A percentile compares a stretch with the other conserved stretches of the same genome.
These are phyloP conservation scores for Casuarina cunninghamiana DNA, from an alignment of 306 rosid genomes.

Conservation along the genomic window DNA sequence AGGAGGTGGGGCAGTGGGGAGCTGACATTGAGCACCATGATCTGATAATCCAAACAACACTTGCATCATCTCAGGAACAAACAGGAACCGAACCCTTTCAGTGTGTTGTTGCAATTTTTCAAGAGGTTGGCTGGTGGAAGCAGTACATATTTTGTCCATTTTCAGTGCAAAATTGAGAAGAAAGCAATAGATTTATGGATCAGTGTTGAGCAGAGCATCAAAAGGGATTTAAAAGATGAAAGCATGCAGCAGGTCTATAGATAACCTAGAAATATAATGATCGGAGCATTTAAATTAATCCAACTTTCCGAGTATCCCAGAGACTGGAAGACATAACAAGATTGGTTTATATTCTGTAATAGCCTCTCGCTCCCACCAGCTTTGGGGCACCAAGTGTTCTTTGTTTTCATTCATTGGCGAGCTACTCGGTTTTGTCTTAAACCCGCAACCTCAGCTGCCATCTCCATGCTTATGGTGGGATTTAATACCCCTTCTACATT, in stretches of 20 bases:
- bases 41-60: too few relatives aligned
- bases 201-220: not conserved
- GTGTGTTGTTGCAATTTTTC: constrained; percentile 89
- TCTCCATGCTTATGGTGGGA: too few relatives aligned
- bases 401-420: too few relatives aligned
- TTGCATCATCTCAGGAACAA: constrained; percentile 70
- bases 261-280: not conserved
- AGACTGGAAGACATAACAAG: not conserved
- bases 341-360: not conserved
- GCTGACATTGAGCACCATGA: too few relatives aligned
- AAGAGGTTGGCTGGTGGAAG: constrained; percentile 82
- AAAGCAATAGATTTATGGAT: not conserved
- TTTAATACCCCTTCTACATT: too few relatives aligned
- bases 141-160: constrained; percentile 82
- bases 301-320: not conserved
- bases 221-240: constrained; percentile 14
- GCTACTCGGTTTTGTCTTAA: too few relatives aligned
- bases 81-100: constrained; percentile 86
- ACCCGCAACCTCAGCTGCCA: too few relatives aligned
- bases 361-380: not conserved
- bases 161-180: constrained; percentile 54
- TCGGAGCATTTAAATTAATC: not conserved
- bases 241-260: not conserved
- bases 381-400: too few relatives aligned
- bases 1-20: too few relatives aligned